Evolutionary conservation across 805 yeast species (phyloP).

Genomic region (Teunomyces gatunensis): DNA sequence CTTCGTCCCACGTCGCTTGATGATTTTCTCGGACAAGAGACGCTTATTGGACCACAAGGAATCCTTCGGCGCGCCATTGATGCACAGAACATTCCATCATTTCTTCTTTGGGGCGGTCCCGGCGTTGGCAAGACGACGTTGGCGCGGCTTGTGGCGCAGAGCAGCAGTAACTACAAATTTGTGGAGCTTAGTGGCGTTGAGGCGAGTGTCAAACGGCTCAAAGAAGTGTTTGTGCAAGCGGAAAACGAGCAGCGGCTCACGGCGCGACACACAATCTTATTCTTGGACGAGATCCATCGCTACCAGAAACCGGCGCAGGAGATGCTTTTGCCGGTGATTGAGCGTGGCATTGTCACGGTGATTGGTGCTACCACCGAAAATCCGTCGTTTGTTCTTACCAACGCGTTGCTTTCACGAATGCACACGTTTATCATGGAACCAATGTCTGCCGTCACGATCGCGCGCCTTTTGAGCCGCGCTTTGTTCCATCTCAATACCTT

Average conservation of each 20-base stretch:
- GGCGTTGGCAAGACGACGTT: constrained; percentile 45
- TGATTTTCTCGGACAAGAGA: constrained; percentile 43
- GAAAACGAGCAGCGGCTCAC: constrained; percentile 34
- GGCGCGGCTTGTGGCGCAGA: constrained; percentile 37
- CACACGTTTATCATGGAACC: constrained; percentile 46
- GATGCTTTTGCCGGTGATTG: constrained; percentile 40
- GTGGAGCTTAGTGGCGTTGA: constrained; percentile 42
- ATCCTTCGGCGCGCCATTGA: constrained; percentile 31
- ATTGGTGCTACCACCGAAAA: constrained; percentile 65
- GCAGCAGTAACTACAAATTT: constrained; percentile 28
- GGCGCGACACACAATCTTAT: constrained; percentile 32
- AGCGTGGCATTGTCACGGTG: constrained; percentile 37
- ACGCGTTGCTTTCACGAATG: constrained; percentile 43
- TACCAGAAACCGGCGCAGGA: constrained; percentile 45
- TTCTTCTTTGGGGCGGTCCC: constrained; percentile 44
- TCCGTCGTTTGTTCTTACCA: constrained; percentile 43
- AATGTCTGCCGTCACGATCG: constrained; percentile 28
- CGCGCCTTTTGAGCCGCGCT: constrained; percentile 35
- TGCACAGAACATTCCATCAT: constrained; percentile 37
- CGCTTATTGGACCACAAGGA: constrained; percentile 38
- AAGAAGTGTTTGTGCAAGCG: constrained; percentile 35
- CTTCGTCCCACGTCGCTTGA: constrained; percentile 36
- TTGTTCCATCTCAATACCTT: constrained; percentile 52
- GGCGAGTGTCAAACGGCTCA: constrained; percentile 32
- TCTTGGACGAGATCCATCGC: constrained; percentile 44